A percentile compares a stretch with the other conserved stretches of the same genome.
These are phyloP conservation scores for Epichloe glyceriae DNA, from an alignment of 2,329 filamentous ascomycete species.

Conservation along the genomic window DNA sequence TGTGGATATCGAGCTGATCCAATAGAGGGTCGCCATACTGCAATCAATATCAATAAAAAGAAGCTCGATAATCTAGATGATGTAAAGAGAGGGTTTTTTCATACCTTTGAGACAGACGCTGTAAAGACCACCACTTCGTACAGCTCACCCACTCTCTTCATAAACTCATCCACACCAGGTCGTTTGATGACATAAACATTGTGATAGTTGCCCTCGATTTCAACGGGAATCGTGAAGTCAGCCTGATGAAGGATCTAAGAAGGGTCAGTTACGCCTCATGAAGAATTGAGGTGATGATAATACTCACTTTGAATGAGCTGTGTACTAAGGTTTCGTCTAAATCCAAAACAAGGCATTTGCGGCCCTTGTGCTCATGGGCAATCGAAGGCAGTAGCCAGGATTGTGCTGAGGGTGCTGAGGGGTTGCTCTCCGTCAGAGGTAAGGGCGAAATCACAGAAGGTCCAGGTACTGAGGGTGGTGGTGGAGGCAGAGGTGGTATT, in stretches of 20 bases:
- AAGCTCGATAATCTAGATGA: constrained; percentile 6
- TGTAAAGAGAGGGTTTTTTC: background rate
- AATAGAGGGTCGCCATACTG: constrained; percentile 93
- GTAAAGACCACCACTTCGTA: constrained; percentile 99
- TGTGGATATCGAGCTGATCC: constrained; percentile 93
- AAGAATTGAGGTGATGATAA: background rate
- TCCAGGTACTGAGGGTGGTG: constrained; percentile 22
- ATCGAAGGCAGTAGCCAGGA: constrained; percentile 74
- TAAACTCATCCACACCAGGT: constrained; percentile 96
- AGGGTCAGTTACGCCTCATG: constrained; percentile 3
- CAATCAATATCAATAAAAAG: constrained; percentile 6
- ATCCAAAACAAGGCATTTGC: constrained; percentile 91
- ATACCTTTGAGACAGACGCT: constrained; percentile 91
- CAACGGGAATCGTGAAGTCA: constrained; percentile 96
- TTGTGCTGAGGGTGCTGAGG: constrained; percentile 29
- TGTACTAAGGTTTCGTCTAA: constrained; percentile 94
- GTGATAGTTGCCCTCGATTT: constrained; percentile 97
- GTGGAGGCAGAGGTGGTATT: constrained; percentile 34
- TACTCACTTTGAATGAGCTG: constrained; percentile 79
- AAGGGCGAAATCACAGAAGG: constrained; percentile 27
- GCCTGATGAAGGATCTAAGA: constrained; percentile 85
- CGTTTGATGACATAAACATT: constrained; percentile 99
- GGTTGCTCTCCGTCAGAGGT: constrained; percentile 28
- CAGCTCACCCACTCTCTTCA: constrained; percentile 94
- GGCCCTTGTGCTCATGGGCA: constrained; percentile 64